Base-by-base conservation (phyloP, 2,329 filamentous ascomycete species). In the Cryphonectria japonica region DNA sequence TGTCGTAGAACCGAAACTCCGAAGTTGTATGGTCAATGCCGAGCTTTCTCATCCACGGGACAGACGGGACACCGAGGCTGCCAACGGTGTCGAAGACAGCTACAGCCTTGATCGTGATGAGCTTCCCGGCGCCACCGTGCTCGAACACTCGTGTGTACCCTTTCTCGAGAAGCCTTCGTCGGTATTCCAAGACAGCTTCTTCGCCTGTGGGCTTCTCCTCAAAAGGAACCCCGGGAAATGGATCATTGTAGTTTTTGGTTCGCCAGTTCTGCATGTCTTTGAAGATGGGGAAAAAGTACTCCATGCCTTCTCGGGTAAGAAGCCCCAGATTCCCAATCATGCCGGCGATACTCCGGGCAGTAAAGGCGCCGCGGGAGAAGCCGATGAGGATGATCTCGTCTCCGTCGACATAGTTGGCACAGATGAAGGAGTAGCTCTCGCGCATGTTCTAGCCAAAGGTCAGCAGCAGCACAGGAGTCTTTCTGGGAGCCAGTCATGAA, bases 361-460 rank as follows among this genome's bases (percentile, higher is more conserved):
- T 89, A 74, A 88, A 89, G 5, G 87, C 87, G 4, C 87, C 87
- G 19, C 87, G 83, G 1, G 86, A 89, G 80, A 87, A 89, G 3
- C 87, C 87, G 39, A 88, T 78, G 39, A 89, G 81, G 63, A 87
- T 79, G 64, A 89, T 87, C 73, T 88, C 84, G 72, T 89, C 87
- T 2, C 86, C 86, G 68, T 85, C 83, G 68, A 83, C 82, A 75
- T 90, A 90, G 78, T 91, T 91, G 75, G 86, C 85, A 69, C 87
- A 89, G 2, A 91, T 80, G 75, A 90, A 91, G 5, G 85, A 83
- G 76, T 91, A 91, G 1, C 88, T 86, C 77, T 90, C 88, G 16
- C 88, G 85, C 68, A 91, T 85, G 70, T 91, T 75, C 76, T 78
- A n/a, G 4, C 11, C n/a, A 26, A 26, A 26, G 26, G 26, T 69